phyloP scores from a whole-genome alignment of 257 asterid species.

The Cruciata laevipes region DNA sequence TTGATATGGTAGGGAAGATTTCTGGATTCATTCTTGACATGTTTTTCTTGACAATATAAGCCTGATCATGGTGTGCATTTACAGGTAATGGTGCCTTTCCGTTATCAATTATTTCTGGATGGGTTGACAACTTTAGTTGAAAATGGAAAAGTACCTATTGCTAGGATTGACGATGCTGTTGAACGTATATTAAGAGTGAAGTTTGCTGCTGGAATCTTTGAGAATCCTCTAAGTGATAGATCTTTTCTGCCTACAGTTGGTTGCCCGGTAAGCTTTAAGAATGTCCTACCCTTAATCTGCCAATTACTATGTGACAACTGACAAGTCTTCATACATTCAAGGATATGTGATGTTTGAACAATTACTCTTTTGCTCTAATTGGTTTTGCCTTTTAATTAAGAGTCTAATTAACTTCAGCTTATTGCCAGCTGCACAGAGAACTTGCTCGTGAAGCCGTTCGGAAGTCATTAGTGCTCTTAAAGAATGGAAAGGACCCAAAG shows the following conservation, averaged over 20 bases:
- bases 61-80: constrained; percentile 3
- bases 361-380: background rate
- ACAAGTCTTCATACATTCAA: background rate
- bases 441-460: constrained; percentile 40
- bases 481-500: constrained; percentile 55
- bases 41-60: background rate
- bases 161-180: constrained; percentile 80
- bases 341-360: background rate
- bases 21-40: constrained; percentile 3
- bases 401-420: background rate
- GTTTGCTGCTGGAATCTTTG: constrained; percentile 71
- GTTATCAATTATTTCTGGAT: constrained; percentile 49
- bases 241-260: constrained; percentile 49
- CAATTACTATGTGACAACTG: background rate
- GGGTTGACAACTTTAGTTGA: constrained; percentile 53
- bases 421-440: constrained; percentile 26
- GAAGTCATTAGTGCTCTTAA: constrained; percentile 55
- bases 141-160: constrained; percentile 55
- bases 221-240: constrained; percentile 53
- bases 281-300: background rate
- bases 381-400: background rate
- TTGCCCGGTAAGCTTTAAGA: constrained; percentile 48
- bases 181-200: constrained; percentile 79
- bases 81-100: constrained; percentile 81
- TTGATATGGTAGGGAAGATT: constrained; percentile 56